phyloP scores from a whole-genome alignment of 78 protist genomes.

The Chrysochromulina tobinii region DNA sequence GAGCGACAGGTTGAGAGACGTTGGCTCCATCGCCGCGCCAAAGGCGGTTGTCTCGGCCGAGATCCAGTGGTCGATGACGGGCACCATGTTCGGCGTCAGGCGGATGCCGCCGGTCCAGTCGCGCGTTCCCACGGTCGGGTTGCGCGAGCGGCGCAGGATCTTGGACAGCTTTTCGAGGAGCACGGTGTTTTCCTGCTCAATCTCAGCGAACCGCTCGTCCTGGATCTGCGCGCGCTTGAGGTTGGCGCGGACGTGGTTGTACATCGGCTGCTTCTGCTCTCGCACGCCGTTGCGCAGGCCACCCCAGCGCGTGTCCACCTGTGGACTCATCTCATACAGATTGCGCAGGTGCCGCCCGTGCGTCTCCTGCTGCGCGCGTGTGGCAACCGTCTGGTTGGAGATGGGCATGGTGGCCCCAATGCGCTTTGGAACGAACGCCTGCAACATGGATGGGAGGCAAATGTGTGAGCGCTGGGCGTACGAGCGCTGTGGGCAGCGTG shows the following conservation, averaged over 20 bases:
- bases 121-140: background rate
- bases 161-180: background rate
- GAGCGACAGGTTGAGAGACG: background rate
- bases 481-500: too few species aligned
- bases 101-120: background rate
- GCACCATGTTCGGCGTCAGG: background rate
- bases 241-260: background rate
- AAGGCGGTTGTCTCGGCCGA: background rate
- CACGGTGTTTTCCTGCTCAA: background rate
- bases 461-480: too few species aligned
- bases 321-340: background rate
- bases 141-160: background rate
- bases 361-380: too few species aligned
- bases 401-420: too few species aligned
- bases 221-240: background rate
- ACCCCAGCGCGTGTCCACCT: background rate
- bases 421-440: too few species aligned
- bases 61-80: background rate
- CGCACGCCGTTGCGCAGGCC: background rate
- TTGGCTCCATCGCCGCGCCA: background rate
- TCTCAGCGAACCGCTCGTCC: background rate
- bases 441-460: too few species aligned
- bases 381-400: too few species aligned
- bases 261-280: background rate
- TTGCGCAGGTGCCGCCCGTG: background rate